Base-by-base conservation (phyloP, 805 yeast species). In the Clavispora fructus region DNA sequence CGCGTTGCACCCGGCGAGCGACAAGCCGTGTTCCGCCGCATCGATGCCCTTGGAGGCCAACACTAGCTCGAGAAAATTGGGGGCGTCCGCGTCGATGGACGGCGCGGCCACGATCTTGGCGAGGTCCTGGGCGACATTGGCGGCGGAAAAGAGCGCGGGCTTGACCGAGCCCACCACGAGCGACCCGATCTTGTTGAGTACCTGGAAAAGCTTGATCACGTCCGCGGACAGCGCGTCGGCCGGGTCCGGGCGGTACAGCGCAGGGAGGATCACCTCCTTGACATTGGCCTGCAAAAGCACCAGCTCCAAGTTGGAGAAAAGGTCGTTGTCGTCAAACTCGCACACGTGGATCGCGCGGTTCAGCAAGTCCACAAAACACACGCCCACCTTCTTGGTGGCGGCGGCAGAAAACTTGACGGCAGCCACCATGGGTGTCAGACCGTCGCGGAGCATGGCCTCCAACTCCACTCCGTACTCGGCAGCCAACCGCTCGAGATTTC, bases 241-340 rank as follows among this genome's bases (percentile, higher is more conserved):
- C 23, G 67, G 75, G 23, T 56, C 60, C 5, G 65, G 64, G 27
- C 62, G 65, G 45, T 69, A 64, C 39, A 60, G 56, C 5, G 70
- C 66, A 11, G 85, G 83, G 6, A 92, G 56, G 13, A 94, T 61
- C 35, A 89, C 83, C 61, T 94, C 99, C 57, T 85, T 87, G 7
- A 90, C 88, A 17, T 96, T 96, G 31, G 90, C 69, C 63, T 94
- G 99, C 54, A 94, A 85, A 48, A 91, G 64, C 42, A 90, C 73
- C 40, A 95, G 83, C 62, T 94, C 98, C 51, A 92, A 64, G 59
- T 91, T 92, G 1, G 96, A 83, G 56, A 79, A 90, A 9, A 89
- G 73, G 41, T 92, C 98, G 59, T 88, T 90, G 62, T 94, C 99
- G 9, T 78, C 77, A 52, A 92, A 85, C 60, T 91, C 95, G 14